These are phyloP conservation scores for Pseudogymnoascus sp. DNA, from an alignment of 2,329 filamentous ascomycete genomes.

Conservation along the genomic window DNA sequence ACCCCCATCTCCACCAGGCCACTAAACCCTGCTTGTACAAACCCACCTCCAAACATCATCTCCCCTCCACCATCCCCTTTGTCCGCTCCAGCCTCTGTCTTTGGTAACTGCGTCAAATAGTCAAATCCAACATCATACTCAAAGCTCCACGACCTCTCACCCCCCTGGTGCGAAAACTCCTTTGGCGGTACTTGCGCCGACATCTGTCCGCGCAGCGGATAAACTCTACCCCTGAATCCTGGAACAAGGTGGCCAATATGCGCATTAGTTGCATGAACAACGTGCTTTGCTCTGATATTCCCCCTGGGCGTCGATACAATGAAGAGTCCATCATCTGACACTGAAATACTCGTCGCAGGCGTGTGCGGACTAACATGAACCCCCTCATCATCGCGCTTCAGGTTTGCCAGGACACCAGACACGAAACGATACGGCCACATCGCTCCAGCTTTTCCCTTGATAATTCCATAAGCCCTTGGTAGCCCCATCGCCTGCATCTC, in stretches of 20 bases:
- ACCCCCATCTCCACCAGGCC: constrained; percentile 40
- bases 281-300: constrained; percentile 36
- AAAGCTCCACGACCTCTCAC: constrained; percentile 46
- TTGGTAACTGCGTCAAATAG: constrained; percentile 50
- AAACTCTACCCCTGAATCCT: constrained; percentile 36
- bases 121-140: constrained; percentile 54
- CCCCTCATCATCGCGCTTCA: not conserved
- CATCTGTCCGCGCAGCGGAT: constrained; percentile 41
- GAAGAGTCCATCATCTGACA: constrained; percentile 28
- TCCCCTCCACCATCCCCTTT: constrained; percentile 29
- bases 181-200: constrained; percentile 37
- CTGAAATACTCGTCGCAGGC: constrained; percentile 24
- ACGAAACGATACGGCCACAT: constrained; percentile 44
- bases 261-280: constrained; percentile 52
- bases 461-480: constrained; percentile 18
- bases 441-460: constrained; percentile 33
- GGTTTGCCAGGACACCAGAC: constrained; percentile 33
- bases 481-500: constrained; percentile 16
- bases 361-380: constrained; percentile 32
- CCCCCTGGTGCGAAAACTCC: constrained; percentile 24
- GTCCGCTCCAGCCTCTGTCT: constrained; percentile 4
- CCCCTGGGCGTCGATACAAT: constrained; percentile 38
- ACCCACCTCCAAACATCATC: constrained; percentile 47
- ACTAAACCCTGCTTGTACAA: constrained; percentile 33
- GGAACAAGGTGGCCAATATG: constrained; percentile 44